A percentile compares a stretch with the other conserved stretches of the same genome.
These are phyloP conservation scores for Fusarium sp. DNA, from an alignment of 2,329 filamentous ascomycete species.

Conservation along the genomic window DNA sequence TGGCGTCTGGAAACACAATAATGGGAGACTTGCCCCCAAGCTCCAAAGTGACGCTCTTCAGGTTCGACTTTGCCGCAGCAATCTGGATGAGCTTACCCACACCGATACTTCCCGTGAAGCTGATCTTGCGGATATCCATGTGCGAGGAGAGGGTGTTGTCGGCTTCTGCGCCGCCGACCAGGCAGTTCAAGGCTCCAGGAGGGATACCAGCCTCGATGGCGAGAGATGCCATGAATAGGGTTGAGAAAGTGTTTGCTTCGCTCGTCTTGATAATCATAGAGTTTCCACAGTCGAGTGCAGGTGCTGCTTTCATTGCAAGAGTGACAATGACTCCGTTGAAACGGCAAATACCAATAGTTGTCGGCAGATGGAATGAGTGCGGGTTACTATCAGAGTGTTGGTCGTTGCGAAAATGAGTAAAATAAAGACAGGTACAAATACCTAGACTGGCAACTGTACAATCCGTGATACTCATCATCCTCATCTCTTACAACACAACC, in stretches of 20 bases:
- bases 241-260: not conserved
- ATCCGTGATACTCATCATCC: not conserved
- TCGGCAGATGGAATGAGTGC: not conserved
- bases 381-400: not conserved
- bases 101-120: not conserved
- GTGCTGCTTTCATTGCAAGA: not conserved
- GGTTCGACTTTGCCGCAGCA: not conserved
- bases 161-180: not conserved
- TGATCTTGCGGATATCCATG: conserved; percentile 1
- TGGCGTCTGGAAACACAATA: not conserved
- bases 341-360: not conserved
- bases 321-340: not conserved
- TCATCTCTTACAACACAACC: not conserved
- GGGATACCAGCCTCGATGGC: not conserved
- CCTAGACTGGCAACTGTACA: not conserved
- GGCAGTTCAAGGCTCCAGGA: not conserved
- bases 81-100: not conserved
- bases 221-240: not conserved
- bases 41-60: not conserved
- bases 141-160: not conserved
- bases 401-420: not conserved
- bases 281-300: not conserved
- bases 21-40: not conserved
- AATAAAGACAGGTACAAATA: not conserved
- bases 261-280: not conserved